phyloP scores from a whole-genome alignment of 108 stramenopile species.

The Pinguiococcus pyrenoidosus region DNA sequence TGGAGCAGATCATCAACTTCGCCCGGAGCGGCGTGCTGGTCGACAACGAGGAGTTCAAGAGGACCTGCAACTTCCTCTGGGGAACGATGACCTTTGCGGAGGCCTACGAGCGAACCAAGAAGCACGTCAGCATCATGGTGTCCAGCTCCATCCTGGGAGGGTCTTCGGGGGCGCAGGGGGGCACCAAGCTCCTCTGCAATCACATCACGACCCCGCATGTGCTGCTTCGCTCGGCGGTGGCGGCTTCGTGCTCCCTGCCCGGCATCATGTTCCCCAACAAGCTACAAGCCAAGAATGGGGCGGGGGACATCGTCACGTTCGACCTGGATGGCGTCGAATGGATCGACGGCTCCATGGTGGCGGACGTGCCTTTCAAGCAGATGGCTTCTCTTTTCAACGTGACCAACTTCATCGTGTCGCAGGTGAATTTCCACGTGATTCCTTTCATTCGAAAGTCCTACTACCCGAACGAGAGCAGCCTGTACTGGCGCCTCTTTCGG shows the following conservation, averaged over 20 bases:
- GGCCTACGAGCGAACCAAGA: slow-evolving; percentile 69
- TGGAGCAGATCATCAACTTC: slow-evolving; percentile 63
- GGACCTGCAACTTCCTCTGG: slow-evolving; percentile 73
- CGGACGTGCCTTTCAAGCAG: slow-evolving; percentile 76
- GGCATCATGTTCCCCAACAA: slow-evolving; percentile 76
- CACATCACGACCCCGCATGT: slow-evolving; percentile 84
- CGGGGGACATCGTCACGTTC: slow-evolving; percentile 62
- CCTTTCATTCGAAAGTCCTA: slow-evolving; percentile 51
- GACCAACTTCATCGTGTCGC: slow-evolving; percentile 67
- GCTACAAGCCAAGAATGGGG: slow-evolving; percentile 59
- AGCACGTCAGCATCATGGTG: slow-evolving; percentile 82
- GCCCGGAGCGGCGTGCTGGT: slow-evolving; percentile 56
- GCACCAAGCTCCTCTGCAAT: slow-evolving; percentile 71
- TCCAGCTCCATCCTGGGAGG: slow-evolving; percentile 27
- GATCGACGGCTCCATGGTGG: slow-evolving; percentile 83
- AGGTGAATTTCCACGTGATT: slow-evolving; percentile 80
- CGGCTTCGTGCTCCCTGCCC: slow-evolving; percentile 73
- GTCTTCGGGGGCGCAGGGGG: no score
- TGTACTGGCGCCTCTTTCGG: slow-evolving; percentile 65
- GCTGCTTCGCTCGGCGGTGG: slow-evolving; percentile 65
- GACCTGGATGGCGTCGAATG: slow-evolving; percentile 86
- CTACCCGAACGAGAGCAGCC: background rate
- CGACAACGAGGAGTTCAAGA: slow-evolving; percentile 52
- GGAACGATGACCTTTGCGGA: slow-evolving; percentile 71
- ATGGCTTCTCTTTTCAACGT: slow-evolving; percentile 80